phyloP scores from a whole-genome alignment of 2,329 filamentous ascomycete genomes.

The Nigrospora osmanthi region DNA sequence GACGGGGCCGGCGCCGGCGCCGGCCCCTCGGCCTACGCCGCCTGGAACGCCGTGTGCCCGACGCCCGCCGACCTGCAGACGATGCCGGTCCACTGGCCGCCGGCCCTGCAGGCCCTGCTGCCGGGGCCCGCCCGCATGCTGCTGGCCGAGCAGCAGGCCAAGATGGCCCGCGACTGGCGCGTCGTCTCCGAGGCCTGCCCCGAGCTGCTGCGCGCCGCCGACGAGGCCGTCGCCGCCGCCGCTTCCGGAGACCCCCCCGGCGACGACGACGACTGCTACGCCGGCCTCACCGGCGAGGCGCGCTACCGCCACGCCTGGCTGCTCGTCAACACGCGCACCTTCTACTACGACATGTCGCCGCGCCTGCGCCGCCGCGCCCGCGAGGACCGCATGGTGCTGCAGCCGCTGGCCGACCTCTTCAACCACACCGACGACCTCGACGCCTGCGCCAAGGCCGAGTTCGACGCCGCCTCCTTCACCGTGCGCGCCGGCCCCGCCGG shows the following conservation, averaged over 20 bases:
- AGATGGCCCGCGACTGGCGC: constrained; percentile 42
- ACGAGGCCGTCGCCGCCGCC: not conserved
- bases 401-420: constrained; percentile 68
- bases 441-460: constrained; percentile 41
- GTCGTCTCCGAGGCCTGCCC: constrained; percentile 33
- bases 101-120: constrained; percentile 35
- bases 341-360: constrained; percentile 45
- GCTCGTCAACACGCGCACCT: constrained; percentile 54
- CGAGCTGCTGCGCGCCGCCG: constrained; percentile 8
- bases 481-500: constrained; percentile 45
- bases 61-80: constrained; percentile 46
- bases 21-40: constrained; percentile 35
- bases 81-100: constrained; percentile 42
- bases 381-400: constrained; percentile 59
- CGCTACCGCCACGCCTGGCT: constrained; percentile 50
- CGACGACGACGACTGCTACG: not conserved
- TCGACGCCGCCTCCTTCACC: constrained; percentile 42
- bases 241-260: not conserved
- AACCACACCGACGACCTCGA: constrained; percentile 40
- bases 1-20: constrained; percentile 25
- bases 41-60: constrained; percentile 65
- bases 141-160: constrained; percentile 45
- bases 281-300: constrained; percentile 7
- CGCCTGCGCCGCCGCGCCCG: constrained; percentile 31
- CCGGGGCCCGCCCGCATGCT: constrained; percentile 34